A percentile compares a stretch with the other conserved stretches of the same genome.
Conservation (phyloP, 2,329 filamentous ascomycete genomes). For the Bipolaris victoriae region DNA sequence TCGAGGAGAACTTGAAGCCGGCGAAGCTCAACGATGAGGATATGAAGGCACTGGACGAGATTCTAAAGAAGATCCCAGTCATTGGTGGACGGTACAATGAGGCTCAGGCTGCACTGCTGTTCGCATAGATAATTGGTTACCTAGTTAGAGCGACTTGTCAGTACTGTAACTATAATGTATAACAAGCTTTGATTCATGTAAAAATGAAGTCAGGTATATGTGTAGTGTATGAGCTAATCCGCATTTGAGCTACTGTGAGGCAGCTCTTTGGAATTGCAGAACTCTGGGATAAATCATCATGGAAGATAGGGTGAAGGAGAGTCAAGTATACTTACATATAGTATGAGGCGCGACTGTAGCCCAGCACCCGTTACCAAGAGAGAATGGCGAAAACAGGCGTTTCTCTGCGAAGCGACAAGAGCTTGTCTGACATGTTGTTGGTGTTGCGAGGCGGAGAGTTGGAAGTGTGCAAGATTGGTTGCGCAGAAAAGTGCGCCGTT, state of each 20-base stretch:
- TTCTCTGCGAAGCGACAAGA: not conserved
- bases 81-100: conserved; percentile 51
- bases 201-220: conserved; percentile 48
- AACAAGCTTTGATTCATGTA: not conserved
- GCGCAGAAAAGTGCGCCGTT: conserved; percentile 16
- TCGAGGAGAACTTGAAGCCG: conserved; percentile 69
- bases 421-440: not conserved
- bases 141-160: conserved; percentile 17
- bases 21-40: conserved; percentile 56
- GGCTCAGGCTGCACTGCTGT: conserved; percentile 13
- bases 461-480: conserved; percentile 1
- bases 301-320: not conserved
- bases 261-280: conserved; percentile 58
- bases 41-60: conserved; percentile 58
- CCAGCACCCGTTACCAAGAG: not conserved
- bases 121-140: conserved; percentile 10
- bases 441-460: not conserved
- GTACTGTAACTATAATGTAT: conserved; percentile 12
- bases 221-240: conserved; percentile 56
- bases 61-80: conserved; percentile 56
- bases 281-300: conserved; percentile 56
- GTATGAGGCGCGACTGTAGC: not conserved
- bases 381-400: too few species aligned
- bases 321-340: not conserved
- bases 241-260: conserved; percentile 47